Evolutionary conservation across 805 yeast genomes (phyloP), one percentile per base, ranked within the genome.

Genomic region (Kazachstania kunashirensis): DNA sequence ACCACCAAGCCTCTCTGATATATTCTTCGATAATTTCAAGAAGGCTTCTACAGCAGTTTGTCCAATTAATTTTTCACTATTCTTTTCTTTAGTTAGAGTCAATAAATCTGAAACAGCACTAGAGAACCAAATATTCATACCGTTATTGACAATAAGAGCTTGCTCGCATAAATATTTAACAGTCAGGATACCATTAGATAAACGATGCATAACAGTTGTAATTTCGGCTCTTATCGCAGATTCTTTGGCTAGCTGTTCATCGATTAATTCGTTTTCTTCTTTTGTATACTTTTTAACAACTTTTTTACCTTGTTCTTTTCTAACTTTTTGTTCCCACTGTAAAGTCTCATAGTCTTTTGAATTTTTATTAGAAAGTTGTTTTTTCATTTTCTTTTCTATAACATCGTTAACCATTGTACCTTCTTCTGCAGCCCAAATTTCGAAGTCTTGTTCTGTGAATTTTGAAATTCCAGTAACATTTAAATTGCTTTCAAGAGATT

Each of bases 311-410:
- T 86, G 66, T 50, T 85, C 89, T 44, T 76, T 75, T 49, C 89
- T 75, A 23, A 92, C 71, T 35, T 73, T 72, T 47, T 79, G 86
- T 53, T 92, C 98, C 97, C 97, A 89, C 55, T 84, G 77, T 41
- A 73, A 63, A 2, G 88, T 81, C 49, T 81, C 94, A 49, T 84
- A 84, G 50, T 86, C 95, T 52, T 79, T 86, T 1, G 84, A 64
- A 53, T 84, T 84, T 54, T 82, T 84, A 52, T 75, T 74, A 11
- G 75, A 74, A 4, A 61, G 64, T 24, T 60, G 59, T 23, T 65
- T 62, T 11, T 63, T 60, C 50, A 66, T 70, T 38, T 61, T 62
- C 19, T 52, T 52, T 25, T 68, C 71, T 33, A 83, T 57, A 5
- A 83, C 75, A 50, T 84, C 77, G 14, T 77, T 59, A 2, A 81